Evolutionary conservation across 2,329 filamentous ascomycete genomes (phyloP), one percentile per base, ranked within the genome.

Genomic region (Penicillium sp.): DNA sequence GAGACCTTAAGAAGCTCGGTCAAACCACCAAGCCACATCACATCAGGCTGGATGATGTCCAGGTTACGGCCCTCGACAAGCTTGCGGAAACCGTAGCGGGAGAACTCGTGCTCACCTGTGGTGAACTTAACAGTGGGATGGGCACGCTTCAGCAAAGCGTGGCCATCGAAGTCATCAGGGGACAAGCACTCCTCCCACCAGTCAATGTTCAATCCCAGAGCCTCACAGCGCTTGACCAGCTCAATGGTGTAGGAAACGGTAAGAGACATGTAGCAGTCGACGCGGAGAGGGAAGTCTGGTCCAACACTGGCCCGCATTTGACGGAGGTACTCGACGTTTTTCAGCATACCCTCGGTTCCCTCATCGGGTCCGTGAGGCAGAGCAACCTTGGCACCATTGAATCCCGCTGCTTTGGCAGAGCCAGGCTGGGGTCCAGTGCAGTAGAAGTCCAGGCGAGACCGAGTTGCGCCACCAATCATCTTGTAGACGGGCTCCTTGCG

Each of bases 131-230:
- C 82, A 2, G 88, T 89, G 0, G 93, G 93, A 72, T 96, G 92
- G 1, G 93, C 93, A 50, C 88, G 87, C 83, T 97, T 97, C 78
- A 97, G 87, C 72, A 92, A 86, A 63, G 87, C 89, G 69, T 96
- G 96, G 55, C 93, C 93, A 68, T 96, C 93, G 48, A 90, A 91
- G 79, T 97, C 93, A 75, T 97, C 93, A 11, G 93, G 93, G 29
- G 88, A 90, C 61, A 97, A 80, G 63, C 92, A 96, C 80, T 97
- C 93, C 79, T 97, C 93, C 92, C 92, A 96, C 93, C 93, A 97
- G 80, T 96, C 92, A 73, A 97, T 93, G 75, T 93, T 85, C 64
- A 96, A 84, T 65, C 92, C 87, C 67, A 89, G 84, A 70, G 88
- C 90, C 59, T 91, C 85, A 72, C 89, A 92, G 51, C 88, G 89